Percentiles rank a stretch among this genome's conserved stretches.
phyloP scores from a whole-genome alignment of 1,139 yeast species.

The Nakaseomyces uthaithaninus region DNA sequence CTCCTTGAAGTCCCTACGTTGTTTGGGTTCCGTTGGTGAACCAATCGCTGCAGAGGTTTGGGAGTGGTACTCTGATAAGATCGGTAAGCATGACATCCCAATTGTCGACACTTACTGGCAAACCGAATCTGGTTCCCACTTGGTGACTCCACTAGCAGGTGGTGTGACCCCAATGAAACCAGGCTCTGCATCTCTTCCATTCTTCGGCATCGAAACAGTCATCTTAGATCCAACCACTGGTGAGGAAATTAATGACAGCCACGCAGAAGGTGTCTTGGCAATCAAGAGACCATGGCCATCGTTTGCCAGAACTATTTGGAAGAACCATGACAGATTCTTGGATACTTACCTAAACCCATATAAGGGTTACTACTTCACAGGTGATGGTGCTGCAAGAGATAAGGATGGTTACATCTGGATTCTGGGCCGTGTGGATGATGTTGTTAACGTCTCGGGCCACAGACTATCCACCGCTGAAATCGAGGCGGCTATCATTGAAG shows the following conservation, averaged over 20 bases:
- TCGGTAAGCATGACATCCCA: slow-evolving; percentile 69
- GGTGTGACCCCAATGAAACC: slow-evolving; percentile 66
- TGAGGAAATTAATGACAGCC: slow-evolving; percentile 50
- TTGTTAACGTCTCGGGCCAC: slow-evolving; percentile 75
- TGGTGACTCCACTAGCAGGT: slow-evolving; percentile 59
- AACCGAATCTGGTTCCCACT: slow-evolving; percentile 72
- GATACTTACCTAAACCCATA: slow-evolving; percentile 69
- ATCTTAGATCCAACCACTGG: slow-evolving; percentile 69
- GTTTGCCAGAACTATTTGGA: slow-evolving; percentile 67
- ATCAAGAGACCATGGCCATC: slow-evolving; percentile 72
- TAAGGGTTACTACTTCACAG: slow-evolving; percentile 63
- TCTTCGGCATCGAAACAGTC: slow-evolving; percentile 62
- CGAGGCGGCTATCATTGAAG: slow-evolving; percentile 71
- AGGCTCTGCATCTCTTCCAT: slow-evolving; percentile 72
- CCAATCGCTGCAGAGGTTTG: slow-evolving; percentile 90
- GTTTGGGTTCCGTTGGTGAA: slow-evolving; percentile 83
- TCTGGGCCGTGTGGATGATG: slow-evolving; percentile 76
- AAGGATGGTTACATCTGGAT: slow-evolving; percentile 73
- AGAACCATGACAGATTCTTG: slow-evolving; percentile 56
- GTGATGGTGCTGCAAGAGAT: slow-evolving; percentile 80
- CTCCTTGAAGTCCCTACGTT: slow-evolving; percentile 59
- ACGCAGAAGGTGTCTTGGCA: slow-evolving; percentile 70
- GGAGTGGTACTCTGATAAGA: slow-evolving; percentile 81
- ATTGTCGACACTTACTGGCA: slow-evolving; percentile 80
- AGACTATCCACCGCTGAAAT: slow-evolving; percentile 75